Base-by-base conservation (phyloP, 78 protist genomes). In the Bigelowiella natans region DNA sequence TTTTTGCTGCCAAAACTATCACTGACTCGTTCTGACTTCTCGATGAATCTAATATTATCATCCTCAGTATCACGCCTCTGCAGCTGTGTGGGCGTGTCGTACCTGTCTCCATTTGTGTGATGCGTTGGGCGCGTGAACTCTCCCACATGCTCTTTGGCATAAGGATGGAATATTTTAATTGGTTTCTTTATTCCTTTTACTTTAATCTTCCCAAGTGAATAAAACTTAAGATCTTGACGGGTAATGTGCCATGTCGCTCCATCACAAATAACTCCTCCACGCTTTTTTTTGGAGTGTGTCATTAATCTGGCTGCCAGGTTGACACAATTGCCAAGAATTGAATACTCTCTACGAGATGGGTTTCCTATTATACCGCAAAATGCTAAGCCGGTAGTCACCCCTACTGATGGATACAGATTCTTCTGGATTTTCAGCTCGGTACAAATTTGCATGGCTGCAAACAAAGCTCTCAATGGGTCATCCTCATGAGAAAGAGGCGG, bases 251-350 rank as follows among this genome's bases (percentile, higher is more conserved):
- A 7, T 26, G 86, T 83, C 11, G 86, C 38, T 7, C 86, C 38
- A 28, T 7, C 29, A 2, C 86, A 28, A 2, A 28, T 28, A 18
- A 28, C 38, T 26, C 38, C 38, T 83, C 29, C 86, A 31, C 89
- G 40, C 38, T 87, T 29, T 87, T 34, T 34, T 3, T 34, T 2
- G 40, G 37, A 11, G 89, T 11, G 36, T 18, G 26, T 31, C 89
- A 87, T 87, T 29, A 87, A 28, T 18, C 92, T 85, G 38, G 92
- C 92, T 34, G 92, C 88, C 7, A 0, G 0, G 83, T 90, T 90
- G 73, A 90, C 92, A 2, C 3, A 31, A 83, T 90, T 88, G 0
- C 88, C 88, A 28, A 82, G 83, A 11, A 82, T n/a, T 37, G 92
- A 64, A 83, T 90, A 90, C 82, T 90, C 92, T 1, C 87, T 31